Evolutionary conservation across 1,284 basidiomycete genomes (phyloP), one percentile per base, ranked within the genome.

Genomic region (Dichomitus squalens): DNA sequence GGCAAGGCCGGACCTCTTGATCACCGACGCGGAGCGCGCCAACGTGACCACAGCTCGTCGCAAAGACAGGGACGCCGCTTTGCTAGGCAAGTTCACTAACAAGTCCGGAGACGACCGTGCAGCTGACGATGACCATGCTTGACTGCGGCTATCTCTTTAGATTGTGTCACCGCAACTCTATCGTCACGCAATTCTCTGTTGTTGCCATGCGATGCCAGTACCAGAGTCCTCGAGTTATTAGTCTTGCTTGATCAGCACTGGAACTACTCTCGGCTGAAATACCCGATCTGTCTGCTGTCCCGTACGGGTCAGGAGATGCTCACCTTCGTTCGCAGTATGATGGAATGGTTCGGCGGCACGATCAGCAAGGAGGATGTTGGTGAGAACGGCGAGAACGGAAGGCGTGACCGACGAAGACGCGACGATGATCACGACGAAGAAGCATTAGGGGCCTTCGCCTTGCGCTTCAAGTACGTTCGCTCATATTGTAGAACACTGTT

Each of bases 211-310:
- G 97, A 99, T 71, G 87, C 95, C 0, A 95, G 96, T 31, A 95
- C 95, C 0, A 88, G 97, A 20, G 81, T 99, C 4, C 83, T 99
- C 21, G 97, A 99, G 70, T 80, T 99, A 4, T 85, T 99, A 31
- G 93, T 99, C 20, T 79, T 99, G 9, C 85, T 99, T 39, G 97
- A 99, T 70, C 95, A 98, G 70, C 96, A 99, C 71, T 99, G 97
- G 97, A 91, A 90, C 51, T 98, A 87, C 74, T 92, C 81, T 6
- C 85, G 86, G 49, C 83, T 92, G 25, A 83, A 83, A 67, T 88
- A 82, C 68, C 96, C 96, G 0, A 90, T 99, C 31, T 99, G 96
- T 70, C 83, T 99, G 18, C 84, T 99, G 43, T 93, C 92, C 57
- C 83, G 88, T 33, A 96, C 94, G 1, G 95, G 92, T 2, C 87